Percentiles rank a stretch among this genome's conserved stretches.
phyloP scores from a whole-genome alignment of 192 early-diverging fungal species.

The Coemansia sp. region DNA sequence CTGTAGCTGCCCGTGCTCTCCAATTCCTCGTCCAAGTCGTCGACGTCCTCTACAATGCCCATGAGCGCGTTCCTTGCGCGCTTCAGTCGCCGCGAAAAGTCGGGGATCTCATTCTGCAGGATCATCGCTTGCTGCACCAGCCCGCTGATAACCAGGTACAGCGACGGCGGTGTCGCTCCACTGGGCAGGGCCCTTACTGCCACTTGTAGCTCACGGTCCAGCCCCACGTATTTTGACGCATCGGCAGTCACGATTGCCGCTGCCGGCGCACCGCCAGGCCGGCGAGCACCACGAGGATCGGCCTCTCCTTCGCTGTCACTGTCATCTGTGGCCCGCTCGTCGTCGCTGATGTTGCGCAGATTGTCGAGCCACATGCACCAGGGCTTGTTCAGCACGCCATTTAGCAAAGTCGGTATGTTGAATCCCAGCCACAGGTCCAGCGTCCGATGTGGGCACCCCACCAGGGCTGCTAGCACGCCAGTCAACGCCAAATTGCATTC shows the following conservation, averaged over 20 bases:
- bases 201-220: conserved; percentile 45
- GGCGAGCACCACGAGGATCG: conserved; percentile 29
- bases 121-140: conserved; percentile 52
- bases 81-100: conserved; percentile 49
- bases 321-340: conserved; percentile 4
- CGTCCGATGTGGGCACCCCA: conserved; percentile 72
- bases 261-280: conserved; percentile 37
- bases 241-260: conserved; percentile 42
- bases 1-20: conserved; percentile 20
- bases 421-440: conserved; percentile 70
- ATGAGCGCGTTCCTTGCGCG: conserved; percentile 53
- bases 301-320: conserved; percentile 48
- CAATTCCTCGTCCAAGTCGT: conserved; percentile 49
- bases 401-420: conserved; percentile 51
- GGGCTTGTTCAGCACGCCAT: conserved; percentile 49
- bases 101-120: conserved; percentile 51
- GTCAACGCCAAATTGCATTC: conserved; percentile 92
- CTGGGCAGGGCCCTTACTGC: conserved; percentile 29
- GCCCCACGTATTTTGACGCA: conserved; percentile 35
- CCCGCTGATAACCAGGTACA: conserved; percentile 47
- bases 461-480: conserved; percentile 84
- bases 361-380: conserved; percentile 55
- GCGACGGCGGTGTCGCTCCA: conserved; percentile 47
- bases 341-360: conserved; percentile 47
- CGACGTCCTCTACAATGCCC: conserved; percentile 54